phyloP scores from a whole-genome alignment of 148 eudicot genomes.

The Drosera capensis region DNA sequence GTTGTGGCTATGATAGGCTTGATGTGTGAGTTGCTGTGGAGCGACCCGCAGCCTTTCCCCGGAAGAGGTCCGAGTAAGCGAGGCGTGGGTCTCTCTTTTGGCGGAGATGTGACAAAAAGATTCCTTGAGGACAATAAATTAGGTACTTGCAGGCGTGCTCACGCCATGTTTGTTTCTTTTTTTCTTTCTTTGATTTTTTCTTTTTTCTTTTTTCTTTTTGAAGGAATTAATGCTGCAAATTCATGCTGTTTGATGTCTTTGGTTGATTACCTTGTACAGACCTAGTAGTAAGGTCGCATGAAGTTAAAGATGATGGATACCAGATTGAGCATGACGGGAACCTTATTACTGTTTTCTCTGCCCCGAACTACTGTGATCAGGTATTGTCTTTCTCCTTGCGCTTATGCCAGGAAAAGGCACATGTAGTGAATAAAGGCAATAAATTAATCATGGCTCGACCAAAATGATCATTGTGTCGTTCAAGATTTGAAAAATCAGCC shows the following conservation, averaged over 20 bases:
- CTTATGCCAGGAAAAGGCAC: no score
- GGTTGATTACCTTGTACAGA: conserved; percentile 24
- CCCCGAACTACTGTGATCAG: conserved; percentile 98
- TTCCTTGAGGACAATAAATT: conserved; percentile 80
- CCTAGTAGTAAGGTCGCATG: conserved; percentile 90
- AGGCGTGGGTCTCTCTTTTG: conserved; percentile 96
- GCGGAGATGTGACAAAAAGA: conserved; percentile 83
- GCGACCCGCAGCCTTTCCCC: conserved; percentile 92
- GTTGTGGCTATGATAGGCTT: conserved; percentile 39
- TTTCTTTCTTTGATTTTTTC: background rate
- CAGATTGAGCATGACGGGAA: conserved; percentile 97
- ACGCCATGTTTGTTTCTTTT: no score
- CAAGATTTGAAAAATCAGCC: no score
- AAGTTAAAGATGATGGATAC: conserved; percentile 97
- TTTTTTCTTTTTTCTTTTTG: background rate
- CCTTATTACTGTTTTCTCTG: conserved; percentile 95
- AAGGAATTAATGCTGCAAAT: no score
- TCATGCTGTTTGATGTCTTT: no score
- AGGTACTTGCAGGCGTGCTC: no score
- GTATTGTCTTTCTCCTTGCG: conserved; percentile 11
- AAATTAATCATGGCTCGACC: no score
- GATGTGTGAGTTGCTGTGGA: conserved; percentile 98
- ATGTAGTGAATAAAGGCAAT: no score
- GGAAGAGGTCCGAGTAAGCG: conserved; percentile 99
- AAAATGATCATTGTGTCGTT: no score